Base-by-base conservation (phyloP, 768 basidiomycete species). In the Mycena capillaripes region DNA sequence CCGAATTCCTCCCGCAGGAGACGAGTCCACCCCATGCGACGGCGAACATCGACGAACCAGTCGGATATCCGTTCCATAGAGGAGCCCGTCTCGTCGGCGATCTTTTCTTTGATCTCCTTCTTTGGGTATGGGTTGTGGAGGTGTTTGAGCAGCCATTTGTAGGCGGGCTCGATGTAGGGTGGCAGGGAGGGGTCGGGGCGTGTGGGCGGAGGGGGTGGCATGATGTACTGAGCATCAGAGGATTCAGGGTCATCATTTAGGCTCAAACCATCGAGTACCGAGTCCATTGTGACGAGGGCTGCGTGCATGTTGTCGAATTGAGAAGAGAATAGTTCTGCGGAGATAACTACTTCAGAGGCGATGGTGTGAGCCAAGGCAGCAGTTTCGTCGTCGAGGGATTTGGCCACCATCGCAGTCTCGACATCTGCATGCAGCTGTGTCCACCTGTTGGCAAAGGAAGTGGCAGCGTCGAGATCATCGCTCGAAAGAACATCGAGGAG, bases 71-170 rank as follows among this genome's bases (percentile, higher is more conserved):
- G 81, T 50, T 75, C 81, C 3, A 79, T 1, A 0, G 73, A 71
- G 29, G 38, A 80, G 0, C 77, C 73, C 0, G 84, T 76, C 5
- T 76, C 58, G 0, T 16, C 65, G 2, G 84, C 72, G 48, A 90
- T 77, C 0, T 57, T 25, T 0, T 60, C 50, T 27, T 84, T 84
- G 23, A 78, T 64, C 17, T 78, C 76, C 19, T 69, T 81, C 0
- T 82, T 73, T 0, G 90, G 90, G 66, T 91, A 91, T 0, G 90
- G 90, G 69, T 89, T 84, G 53, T 88, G 85, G 0, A 90, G 60
- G 53, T 91, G 86, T 0, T 76, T 52, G 1, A 87, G 25, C 1
- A 90, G 73, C 89, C 89, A 90, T 4, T 58, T 67, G 66, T 85
- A 82, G 0, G 83, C 79, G 1, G 80, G 78, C 34, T 75, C 76